A percentile compares a stretch with the other conserved stretches of the same genome.
Conservation (phyloP, 768 basidiomycete species). For the Kwoniella dendrophila region DNA sequence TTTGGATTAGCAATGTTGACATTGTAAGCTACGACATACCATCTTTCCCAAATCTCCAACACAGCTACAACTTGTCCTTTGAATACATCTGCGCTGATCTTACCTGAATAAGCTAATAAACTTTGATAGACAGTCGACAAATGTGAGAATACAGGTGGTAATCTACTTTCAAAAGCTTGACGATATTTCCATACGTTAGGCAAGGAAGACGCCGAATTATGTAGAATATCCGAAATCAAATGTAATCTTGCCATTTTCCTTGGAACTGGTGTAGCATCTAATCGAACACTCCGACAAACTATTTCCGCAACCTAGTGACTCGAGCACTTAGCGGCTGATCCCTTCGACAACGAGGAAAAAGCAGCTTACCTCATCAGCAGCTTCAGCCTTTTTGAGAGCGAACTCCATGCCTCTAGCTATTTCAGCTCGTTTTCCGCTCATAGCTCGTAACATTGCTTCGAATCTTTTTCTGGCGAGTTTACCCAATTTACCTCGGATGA, state of each 20-base stretch:
- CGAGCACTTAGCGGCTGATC: conserved; percentile 11
- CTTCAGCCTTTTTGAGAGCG: conserved; percentile 92
- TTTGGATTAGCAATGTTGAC: no score
- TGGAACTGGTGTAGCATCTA: conserved; percentile 94
- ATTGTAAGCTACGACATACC: conserved; percentile 57
- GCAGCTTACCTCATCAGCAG: conserved; percentile 75
- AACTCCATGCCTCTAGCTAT: conserved; percentile 97
- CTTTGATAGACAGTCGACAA: conserved; percentile 87
- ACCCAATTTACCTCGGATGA: conserved; percentile 74
- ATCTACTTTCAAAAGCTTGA: conserved; percentile 84
- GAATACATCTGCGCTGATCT: conserved; percentile 95
- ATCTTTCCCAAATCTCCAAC: conserved; percentile 96
- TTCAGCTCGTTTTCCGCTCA: conserved; percentile 84
- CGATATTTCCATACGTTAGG: conserved; percentile 98
- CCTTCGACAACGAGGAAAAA: background rate
- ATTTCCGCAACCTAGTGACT: conserved; percentile 75
- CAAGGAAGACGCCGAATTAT: conserved; percentile 90
- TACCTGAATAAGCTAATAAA: conserved; percentile 74
- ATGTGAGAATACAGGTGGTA: conserved; percentile 95
- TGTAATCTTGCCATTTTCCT: conserved; percentile 93
- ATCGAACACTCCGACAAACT: conserved; percentile 81
- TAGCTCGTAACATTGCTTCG: conserved; percentile 82
- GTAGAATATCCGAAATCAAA: conserved; percentile 94
- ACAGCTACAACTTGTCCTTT: conserved; percentile 86
- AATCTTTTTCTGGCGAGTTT: conserved; percentile 79